Evolutionary conservation across 148 eudicot species (phyloP).

Genomic region (Fagopyrum esculentum): DNA sequence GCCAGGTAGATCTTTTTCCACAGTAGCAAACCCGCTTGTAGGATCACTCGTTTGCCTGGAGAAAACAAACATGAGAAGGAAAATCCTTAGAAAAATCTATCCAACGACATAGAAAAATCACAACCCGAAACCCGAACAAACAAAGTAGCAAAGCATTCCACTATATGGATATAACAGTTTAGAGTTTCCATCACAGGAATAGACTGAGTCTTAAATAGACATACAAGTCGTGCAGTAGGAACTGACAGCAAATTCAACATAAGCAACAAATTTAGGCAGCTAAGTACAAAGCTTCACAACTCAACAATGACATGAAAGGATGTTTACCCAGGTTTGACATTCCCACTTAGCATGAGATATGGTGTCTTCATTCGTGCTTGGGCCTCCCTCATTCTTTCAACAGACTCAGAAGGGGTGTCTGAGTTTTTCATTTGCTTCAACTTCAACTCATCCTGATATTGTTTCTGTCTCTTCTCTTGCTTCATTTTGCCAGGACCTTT

Average conservation of each 20-base stretch:
- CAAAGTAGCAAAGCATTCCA: not conserved
- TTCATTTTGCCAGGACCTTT: constrained; percentile 95
- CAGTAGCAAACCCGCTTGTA: constrained; percentile 89
- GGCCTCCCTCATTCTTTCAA: constrained; percentile 89
- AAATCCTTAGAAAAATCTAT: not conserved
- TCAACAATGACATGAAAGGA: constrained; percentile 6
- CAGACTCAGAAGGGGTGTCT: constrained; percentile 85
- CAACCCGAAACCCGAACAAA: not conserved
- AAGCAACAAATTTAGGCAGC: not conserved
- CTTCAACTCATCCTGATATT: constrained; percentile 78
- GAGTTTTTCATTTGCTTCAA: constrained; percentile 82
- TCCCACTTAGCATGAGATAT: constrained; percentile 86
- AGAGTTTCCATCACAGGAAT: not conserved
- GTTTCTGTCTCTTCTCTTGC: constrained; percentile 83
- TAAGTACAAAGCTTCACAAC: not conserved
- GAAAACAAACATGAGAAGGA: constrained; percentile 8
- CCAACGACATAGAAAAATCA: not conserved
- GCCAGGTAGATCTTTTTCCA: constrained; percentile 84
- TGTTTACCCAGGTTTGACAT: constrained; percentile 84
- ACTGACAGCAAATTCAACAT: not conserved
- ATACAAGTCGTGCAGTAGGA: not conserved
- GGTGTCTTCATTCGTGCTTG: constrained; percentile 70
- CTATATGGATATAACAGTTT: not conserved
- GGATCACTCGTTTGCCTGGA: constrained; percentile 94
- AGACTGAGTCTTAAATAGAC: not conserved